These are phyloP conservation scores for Lithohypha guttulata DNA, from an alignment of 2,329 filamentous ascomycete species.

Conservation along the genomic window DNA sequence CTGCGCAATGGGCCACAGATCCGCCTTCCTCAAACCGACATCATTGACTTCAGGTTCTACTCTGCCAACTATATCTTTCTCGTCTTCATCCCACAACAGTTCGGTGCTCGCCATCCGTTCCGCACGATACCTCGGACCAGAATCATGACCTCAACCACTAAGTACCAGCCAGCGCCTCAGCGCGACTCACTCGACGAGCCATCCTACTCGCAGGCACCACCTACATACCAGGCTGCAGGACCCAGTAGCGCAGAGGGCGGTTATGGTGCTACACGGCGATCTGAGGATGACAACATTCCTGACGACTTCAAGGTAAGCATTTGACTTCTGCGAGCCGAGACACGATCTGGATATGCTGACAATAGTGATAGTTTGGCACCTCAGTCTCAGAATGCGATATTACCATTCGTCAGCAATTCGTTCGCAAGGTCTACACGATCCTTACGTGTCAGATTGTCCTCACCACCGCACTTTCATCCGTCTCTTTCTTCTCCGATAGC, in stretches of 20 bases:
- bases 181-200: constrained; percentile 73
- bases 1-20: too few species aligned
- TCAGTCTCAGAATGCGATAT: constrained; percentile 87
- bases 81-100: neutral
- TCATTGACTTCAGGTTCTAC: neutral
- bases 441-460: constrained; percentile 86
- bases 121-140: neutral
- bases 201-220: constrained; percentile 64
- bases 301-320: constrained; percentile 82
- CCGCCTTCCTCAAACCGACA: too few species aligned
- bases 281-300: constrained; percentile 80
- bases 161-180: constrained; percentile 74
- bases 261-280: constrained; percentile 47
- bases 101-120: neutral
- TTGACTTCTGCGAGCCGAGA: constrained; percentile 1
- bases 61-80: too few species aligned
- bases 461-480: constrained; percentile 66
- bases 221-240: constrained; percentile 60
- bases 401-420: constrained; percentile 92
- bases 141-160: constrained; percentile 37
- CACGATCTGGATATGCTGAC: constrained; percentile 6
- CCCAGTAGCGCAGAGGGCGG: constrained; percentile 50
- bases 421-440: constrained; percentile 96
- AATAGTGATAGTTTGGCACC: constrained; percentile 63
- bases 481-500: constrained; percentile 70